Conservation (phyloP, 202 grass and related monocot genomes). For the Schoenoplectus triqueter region DNA sequence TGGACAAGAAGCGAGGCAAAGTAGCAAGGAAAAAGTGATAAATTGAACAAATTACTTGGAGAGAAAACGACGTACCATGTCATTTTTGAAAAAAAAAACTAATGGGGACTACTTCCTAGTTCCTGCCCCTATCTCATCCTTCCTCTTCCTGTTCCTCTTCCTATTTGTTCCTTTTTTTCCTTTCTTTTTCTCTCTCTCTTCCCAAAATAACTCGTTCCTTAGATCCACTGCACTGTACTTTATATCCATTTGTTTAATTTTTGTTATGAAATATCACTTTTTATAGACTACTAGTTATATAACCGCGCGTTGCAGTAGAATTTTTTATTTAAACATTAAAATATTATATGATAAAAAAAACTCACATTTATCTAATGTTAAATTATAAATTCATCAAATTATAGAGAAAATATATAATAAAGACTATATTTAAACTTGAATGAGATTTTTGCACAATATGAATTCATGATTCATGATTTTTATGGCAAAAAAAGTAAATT, state of each 20-base stretch:
- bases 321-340: no score
- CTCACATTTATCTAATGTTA: no score
- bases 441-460: no score
- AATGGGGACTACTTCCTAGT: conserved; percentile 5
- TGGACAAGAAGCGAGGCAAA: conserved; percentile 10
- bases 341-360: no score
- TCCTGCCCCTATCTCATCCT: conserved; percentile 10
- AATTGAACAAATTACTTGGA: conserved; percentile 30
- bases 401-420: no score
- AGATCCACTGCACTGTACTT: not conserved
- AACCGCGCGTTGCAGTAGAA: no score
- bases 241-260: not conserved
- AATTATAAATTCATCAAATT: no score
- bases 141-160: not conserved
- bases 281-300: no score
- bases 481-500: no score
- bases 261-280: not conserved
- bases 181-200: not conserved
- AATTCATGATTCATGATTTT: no score
- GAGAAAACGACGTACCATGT: conserved; percentile 28
- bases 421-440: no score
- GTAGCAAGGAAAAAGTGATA: conserved; percentile 10
- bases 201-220: conserved; percentile 27
- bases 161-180: no score
- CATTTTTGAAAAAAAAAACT: conserved; percentile 34